Percentiles rank a stretch among this genome's conserved stretches.
phyloP scores from a whole-genome alignment of 768 basidiomycete genomes.

The Guyanaporus albipodus region DNA sequence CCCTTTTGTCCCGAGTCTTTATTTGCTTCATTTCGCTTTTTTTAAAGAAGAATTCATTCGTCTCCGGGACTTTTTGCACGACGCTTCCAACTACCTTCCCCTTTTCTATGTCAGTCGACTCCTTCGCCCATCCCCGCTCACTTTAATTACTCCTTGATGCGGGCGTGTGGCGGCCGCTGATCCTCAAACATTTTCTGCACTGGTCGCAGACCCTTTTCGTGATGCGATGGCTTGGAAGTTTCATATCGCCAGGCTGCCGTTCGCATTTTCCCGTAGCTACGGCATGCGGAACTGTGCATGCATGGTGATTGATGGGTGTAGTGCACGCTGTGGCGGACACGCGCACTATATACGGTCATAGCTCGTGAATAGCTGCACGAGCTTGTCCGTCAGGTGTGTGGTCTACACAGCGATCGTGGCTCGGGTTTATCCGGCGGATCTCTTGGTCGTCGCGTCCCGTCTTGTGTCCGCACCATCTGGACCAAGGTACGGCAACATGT shows the following conservation, averaged over 20 bases:
- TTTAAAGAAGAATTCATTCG: too few relatives aligned
- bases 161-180: conserved; percentile 6
- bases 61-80: conserved; percentile 4
- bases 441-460: conserved; percentile 17
- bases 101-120: conserved; percentile 4
- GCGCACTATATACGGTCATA: conserved; percentile 15
- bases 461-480: conserved; percentile 19
- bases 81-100: conserved; percentile 6
- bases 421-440: conserved; percentile 22
- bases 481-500: conserved; percentile 12
- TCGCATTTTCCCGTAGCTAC: conserved; percentile 25
- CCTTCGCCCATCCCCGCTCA: conserved; percentile 8
- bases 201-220: conserved; percentile 8
- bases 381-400: conserved; percentile 16
- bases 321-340: conserved; percentile 23
- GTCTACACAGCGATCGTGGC: conserved; percentile 13
- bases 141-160: conserved; percentile 15
- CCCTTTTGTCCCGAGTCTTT: neutral
- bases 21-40: conserved; percentile 13
- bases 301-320: conserved; percentile 29
- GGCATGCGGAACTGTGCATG: conserved; percentile 25
- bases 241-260: conserved; percentile 15
- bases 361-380: conserved; percentile 12
- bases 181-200: conserved; percentile 1
- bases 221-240: conserved; percentile 9